phyloP scores from a whole-genome alignment of 2,329 filamentous ascomycete genomes.

The Aspergillus pseudotamarii region DNA sequence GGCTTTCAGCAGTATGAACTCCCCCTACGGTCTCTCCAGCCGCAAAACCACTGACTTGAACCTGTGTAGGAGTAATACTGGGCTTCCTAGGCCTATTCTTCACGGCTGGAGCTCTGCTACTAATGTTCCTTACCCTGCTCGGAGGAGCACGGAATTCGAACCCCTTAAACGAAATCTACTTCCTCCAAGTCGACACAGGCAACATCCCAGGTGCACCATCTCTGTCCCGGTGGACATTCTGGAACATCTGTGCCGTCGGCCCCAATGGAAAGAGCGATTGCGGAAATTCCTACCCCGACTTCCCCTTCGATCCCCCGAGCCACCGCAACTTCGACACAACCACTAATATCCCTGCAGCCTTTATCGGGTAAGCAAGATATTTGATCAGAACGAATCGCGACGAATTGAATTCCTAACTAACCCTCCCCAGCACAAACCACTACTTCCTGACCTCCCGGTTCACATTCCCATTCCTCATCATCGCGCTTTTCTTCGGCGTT shows the following conservation, averaged over 20 bases:
- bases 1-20: slow-evolving; percentile 37
- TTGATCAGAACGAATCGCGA: slow-evolving; percentile 13
- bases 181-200: slow-evolving; percentile 77
- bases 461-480: slow-evolving; percentile 87
- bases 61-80: slow-evolving; percentile 54
- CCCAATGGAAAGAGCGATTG: slow-evolving; percentile 64
- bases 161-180: slow-evolving; percentile 77
- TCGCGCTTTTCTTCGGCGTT: slow-evolving; percentile 75
- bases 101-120: slow-evolving; percentile 62
- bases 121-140: slow-evolving; percentile 68
- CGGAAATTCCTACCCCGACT: slow-evolving; percentile 63
- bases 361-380: slow-evolving; percentile 52
- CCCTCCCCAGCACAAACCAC: slow-evolving; percentile 52
- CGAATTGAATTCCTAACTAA: slow-evolving; percentile 20
- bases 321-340: slow-evolving; percentile 61
- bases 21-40: neutral
- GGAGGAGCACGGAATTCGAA: slow-evolving; percentile 58
- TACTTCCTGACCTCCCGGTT: slow-evolving; percentile 90
- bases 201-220: slow-evolving; percentile 70
- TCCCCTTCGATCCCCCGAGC: slow-evolving; percentile 64
- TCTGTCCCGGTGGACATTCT: slow-evolving; percentile 84
- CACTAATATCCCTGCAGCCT: slow-evolving; percentile 54
- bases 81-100: slow-evolving; percentile 63
- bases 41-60: slow-evolving; percentile 12
- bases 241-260: slow-evolving; percentile 73